These are phyloP conservation scores for Pyrenophora graminea DNA, from an alignment of 2,329 filamentous ascomycete genomes.

Conservation along the genomic window DNA sequence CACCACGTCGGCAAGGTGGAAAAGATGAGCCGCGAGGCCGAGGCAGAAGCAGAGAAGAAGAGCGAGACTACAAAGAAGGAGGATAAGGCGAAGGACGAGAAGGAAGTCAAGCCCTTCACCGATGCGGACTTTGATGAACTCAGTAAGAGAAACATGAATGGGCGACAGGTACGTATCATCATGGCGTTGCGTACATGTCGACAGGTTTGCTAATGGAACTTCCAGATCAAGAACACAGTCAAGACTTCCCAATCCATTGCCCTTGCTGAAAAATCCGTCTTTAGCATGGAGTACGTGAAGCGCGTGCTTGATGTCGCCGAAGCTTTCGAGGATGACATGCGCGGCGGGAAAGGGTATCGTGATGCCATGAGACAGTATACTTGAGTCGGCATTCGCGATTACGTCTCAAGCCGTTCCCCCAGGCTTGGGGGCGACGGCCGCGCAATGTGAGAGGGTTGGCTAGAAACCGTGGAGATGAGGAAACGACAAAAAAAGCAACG, in stretches of 20 bases:
- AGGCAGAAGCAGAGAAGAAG: conserved; percentile 59
- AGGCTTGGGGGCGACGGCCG: too few relatives aligned
- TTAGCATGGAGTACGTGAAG: conserved; percentile 79
- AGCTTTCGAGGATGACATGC: conserved; percentile 81
- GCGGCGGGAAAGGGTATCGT: conserved; percentile 76
- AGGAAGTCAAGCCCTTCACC: conserved; percentile 56
- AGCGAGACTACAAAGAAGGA: conserved; percentile 1
- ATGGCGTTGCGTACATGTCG: too few relatives aligned
- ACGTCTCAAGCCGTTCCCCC: too few relatives aligned
- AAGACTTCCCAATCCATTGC: conserved; percentile 82
- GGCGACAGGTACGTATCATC: conserved; percentile 60
- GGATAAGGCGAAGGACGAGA: conserved; percentile 1
- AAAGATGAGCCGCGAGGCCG: conserved; percentile 51
- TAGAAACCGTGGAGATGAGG: too few relatives aligned
- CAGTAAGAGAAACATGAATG: conserved; percentile 70
- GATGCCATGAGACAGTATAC: conserved; percentile 85
- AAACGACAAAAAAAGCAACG: too few relatives aligned
- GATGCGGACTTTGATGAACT: conserved; percentile 70
- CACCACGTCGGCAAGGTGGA: conserved; percentile 78
- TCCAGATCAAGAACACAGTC: conserved; percentile 85
- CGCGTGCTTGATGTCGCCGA: conserved; percentile 83
- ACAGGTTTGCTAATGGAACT: conserved; percentile 13
- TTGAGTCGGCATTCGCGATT: conserved; percentile 28
- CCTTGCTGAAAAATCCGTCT: conserved; percentile 70
- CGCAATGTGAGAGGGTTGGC: too few relatives aligned